phyloP scores from a whole-genome alignment of 257 asterid genomes.

The Verbascum thapsus region DNA sequence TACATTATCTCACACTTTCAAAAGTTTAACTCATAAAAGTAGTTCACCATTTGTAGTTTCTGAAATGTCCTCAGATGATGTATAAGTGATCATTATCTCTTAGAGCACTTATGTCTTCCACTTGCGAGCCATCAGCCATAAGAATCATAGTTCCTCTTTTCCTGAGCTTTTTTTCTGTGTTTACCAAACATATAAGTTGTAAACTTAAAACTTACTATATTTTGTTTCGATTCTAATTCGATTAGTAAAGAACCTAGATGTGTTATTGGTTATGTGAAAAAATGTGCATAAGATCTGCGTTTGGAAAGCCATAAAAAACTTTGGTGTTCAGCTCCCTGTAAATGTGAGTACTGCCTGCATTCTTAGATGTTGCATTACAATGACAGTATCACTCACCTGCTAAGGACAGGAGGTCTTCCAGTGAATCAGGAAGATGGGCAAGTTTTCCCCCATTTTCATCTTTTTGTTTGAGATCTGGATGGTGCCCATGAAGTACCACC shows the following conservation, averaged over 20 bases:
- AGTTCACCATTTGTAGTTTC: slow-evolving; percentile 21
- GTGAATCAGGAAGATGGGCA: slow-evolving; percentile 79
- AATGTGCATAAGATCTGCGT: slow-evolving; percentile 19
- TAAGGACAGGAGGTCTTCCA: slow-evolving; percentile 62
- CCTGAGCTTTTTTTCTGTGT: slow-evolving; percentile 70
- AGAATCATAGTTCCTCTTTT: slow-evolving; percentile 58
- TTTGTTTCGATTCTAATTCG: slow-evolving; percentile 17
- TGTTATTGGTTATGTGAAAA: slow-evolving; percentile 17
- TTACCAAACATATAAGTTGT: slow-evolving; percentile 25
- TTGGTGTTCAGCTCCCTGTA: slow-evolving; percentile 6
- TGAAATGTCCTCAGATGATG: slow-evolving; percentile 47
- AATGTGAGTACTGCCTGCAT: background rate
- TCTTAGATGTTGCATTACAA: slow-evolving; percentile 6
- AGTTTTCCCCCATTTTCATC: slow-evolving; percentile 70
- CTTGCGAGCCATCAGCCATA: slow-evolving; percentile 74
- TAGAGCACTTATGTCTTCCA: slow-evolving; percentile 66
- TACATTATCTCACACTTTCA: slow-evolving; percentile 9
- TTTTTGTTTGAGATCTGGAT: slow-evolving; percentile 57
- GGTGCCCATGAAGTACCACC: slow-evolving; percentile 84
- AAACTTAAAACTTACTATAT: slow-evolving; percentile 10
- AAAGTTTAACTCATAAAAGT: slow-evolving; percentile 9
- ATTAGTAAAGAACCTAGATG: slow-evolving; percentile 16
- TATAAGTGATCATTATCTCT: slow-evolving; percentile 84
- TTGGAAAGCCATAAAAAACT: slow-evolving; percentile 4
- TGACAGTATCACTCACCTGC: slow-evolving; percentile 59